phyloP scores from a whole-genome alignment of 2,329 filamentous ascomycete genomes.

The Elsinoe batatas region DNA sequence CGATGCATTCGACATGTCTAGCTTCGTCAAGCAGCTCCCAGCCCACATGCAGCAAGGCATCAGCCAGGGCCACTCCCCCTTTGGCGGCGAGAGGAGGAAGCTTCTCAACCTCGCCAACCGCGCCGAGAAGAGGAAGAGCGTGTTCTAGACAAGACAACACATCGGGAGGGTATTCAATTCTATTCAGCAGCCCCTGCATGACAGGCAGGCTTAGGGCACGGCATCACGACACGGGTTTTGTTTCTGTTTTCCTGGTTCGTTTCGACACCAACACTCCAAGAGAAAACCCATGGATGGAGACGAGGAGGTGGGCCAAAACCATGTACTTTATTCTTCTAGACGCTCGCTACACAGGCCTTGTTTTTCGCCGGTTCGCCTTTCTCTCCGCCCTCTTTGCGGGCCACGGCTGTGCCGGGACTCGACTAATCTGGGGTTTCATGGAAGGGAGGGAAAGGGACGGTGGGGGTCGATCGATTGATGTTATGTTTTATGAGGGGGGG shows the following conservation, averaged over 20 bases:
- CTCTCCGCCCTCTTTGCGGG: background rate
- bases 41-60: constrained; percentile 20
- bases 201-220: background rate
- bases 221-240: background rate
- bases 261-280: background rate
- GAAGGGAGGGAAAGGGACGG: too few species aligned
- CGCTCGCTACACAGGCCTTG: constrained; percentile 1
- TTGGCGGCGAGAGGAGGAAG: constrained; percentile 50
- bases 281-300: background rate
- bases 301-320: background rate
- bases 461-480: background rate
- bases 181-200: background rate
- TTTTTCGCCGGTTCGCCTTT: background rate
- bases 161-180: background rate
- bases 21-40: constrained; percentile 25
- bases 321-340: constrained; percentile 10
- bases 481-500: too few species aligned
- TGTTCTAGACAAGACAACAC: background rate
- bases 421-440: too few species aligned
- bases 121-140: constrained; percentile 78
- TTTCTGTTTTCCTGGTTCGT: background rate
- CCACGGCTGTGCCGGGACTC: background rate
- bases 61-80: background rate
- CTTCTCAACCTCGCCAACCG: constrained; percentile 79
- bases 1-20: constrained; percentile 19